Conservation (phyloP, 805 yeast genomes). For the Wickerhamomyces ciferrii region DNA sequence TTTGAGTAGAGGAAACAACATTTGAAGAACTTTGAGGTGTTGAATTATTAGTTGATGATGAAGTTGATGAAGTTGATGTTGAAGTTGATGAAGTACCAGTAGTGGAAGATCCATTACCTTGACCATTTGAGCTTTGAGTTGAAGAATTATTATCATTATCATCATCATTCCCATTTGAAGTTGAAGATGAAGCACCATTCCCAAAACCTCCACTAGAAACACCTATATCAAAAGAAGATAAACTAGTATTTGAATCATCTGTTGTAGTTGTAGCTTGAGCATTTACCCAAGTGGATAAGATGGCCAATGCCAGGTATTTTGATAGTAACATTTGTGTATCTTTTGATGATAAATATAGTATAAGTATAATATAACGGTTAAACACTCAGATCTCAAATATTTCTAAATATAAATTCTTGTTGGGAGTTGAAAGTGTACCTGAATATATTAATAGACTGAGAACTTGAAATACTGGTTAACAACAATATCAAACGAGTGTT, state of each 20-base stretch:
- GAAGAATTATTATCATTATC: not conserved
- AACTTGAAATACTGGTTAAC: too few species aligned
- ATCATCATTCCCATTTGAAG: not conserved
- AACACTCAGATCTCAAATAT: not conserved
- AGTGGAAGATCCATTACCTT: too few species aligned
- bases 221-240: not conserved
- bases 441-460: too few species aligned
- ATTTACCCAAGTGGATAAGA: not conserved
- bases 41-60: conserved; percentile 7
- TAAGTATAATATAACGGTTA: too few species aligned
- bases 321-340: not conserved
- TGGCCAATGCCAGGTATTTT: not conserved
- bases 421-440: not conserved
- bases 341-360: too few species aligned
- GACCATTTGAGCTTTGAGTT: not conserved
- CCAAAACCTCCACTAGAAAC: not conserved
- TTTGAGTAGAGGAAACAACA: conserved; percentile 4
- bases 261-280: not conserved
- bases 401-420: too few species aligned
- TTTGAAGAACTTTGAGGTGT: conserved; percentile 4
- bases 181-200: not conserved
- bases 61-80: conserved; percentile 20
- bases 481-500: too few species aligned
- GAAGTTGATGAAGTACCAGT: conserved; percentile 20
- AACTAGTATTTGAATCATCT: not conserved